phyloP scores from a whole-genome alignment of 164 flowering plant genomes.

The Umbilicus rupestris region DNA sequence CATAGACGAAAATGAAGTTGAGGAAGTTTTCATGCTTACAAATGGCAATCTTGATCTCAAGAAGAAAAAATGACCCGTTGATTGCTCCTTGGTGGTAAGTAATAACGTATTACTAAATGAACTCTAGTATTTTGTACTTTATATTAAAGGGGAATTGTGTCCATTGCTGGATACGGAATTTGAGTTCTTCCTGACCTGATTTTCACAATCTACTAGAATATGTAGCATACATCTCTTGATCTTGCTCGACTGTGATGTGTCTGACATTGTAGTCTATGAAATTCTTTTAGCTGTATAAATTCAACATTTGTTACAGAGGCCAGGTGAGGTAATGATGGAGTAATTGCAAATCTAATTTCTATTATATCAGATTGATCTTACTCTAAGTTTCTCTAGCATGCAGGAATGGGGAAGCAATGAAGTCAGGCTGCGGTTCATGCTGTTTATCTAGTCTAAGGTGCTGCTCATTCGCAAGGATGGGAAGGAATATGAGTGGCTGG shows the following conservation, averaged over 20 bases:
- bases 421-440: not conserved
- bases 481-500: constrained; percentile 15
- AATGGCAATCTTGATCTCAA: not conserved
- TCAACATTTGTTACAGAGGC: not conserved
- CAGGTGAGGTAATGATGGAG: not conserved
- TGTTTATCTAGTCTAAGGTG: not conserved
- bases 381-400: not conserved
- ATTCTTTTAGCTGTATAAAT: not conserved
- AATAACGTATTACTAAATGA: not conserved
- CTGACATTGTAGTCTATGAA: not conserved
- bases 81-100: too few species aligned
- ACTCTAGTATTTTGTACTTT: not conserved
- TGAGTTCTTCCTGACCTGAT: not conserved
- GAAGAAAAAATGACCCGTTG: too few species aligned
- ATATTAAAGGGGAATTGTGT: not conserved
- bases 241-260: not conserved
- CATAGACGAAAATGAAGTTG: not conserved
- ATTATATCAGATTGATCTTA: not conserved
- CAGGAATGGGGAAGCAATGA: not conserved
- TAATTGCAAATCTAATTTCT: not conserved
- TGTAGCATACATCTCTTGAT: not conserved
- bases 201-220: not conserved
- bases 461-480: constrained; percentile 13
- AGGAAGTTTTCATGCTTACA: not conserved
- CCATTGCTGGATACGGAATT: not conserved